Conservation (phyloP, 2,329 filamentous ascomycete species). For the Botrytis galanthina region DNA sequence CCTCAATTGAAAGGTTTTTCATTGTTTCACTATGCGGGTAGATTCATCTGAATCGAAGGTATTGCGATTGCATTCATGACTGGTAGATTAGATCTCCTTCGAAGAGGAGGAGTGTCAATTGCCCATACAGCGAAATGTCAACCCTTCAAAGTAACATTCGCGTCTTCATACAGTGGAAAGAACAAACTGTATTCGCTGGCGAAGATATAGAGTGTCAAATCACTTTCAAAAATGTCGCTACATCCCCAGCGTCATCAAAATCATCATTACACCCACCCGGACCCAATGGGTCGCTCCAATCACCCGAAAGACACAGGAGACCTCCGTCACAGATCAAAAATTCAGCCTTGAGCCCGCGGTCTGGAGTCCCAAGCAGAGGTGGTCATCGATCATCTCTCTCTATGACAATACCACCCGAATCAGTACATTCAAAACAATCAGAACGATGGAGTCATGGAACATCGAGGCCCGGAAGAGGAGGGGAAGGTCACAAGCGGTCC, state of each 20-base stretch:
- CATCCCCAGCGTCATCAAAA: conserved; percentile 27
- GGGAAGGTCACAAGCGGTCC: conserved; percentile 70
- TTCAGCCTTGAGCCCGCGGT: conserved; percentile 49
- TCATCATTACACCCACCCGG: conserved; percentile 31
- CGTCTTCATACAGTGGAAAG: conserved; percentile 93
- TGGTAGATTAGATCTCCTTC: conserved; percentile 35
- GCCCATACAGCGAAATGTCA: conserved; percentile 35
- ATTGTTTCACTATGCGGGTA: conserved; percentile 32
- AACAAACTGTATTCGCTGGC: conserved; percentile 92
- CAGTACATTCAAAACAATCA: conserved; percentile 23
- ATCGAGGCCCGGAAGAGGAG: conserved; percentile 33
- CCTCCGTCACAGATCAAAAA: conserved; percentile 40
- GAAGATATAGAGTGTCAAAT: conserved; percentile 95
- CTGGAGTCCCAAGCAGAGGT: conserved; percentile 46
- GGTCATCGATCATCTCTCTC: conserved; percentile 66
- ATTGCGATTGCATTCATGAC: conserved; percentile 37
- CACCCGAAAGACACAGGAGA: conserved; percentile 35
- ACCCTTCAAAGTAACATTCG: conserved; percentile 71
- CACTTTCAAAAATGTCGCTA: conserved; percentile 81
- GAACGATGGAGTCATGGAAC: conserved; percentile 30
- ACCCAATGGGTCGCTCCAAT: conserved; percentile 31
- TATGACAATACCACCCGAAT: conserved; percentile 51
- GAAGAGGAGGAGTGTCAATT: conserved; percentile 33
- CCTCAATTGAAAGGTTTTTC: conserved; percentile 18
- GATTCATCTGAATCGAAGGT: conserved; percentile 22